These are phyloP conservation scores for Elsinoe necatrix DNA, from an alignment of 2,329 filamentous ascomycete genomes.

Conservation along the genomic window DNA sequence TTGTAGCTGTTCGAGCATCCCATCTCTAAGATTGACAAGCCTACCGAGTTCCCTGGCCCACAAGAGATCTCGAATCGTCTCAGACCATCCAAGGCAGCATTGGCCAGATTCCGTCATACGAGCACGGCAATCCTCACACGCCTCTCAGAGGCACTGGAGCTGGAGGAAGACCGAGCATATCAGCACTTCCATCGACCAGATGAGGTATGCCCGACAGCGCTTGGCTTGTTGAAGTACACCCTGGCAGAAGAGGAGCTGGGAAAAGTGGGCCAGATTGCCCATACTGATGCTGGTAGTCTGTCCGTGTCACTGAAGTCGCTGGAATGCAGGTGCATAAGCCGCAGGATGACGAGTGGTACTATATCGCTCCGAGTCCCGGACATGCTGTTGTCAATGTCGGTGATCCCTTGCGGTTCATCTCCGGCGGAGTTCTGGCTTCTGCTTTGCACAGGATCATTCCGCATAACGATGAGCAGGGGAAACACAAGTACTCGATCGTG, in stretches of 20 bases:
- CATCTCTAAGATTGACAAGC: neutral
- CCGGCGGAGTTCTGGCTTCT: conserved; percentile 19
- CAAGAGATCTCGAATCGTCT: neutral
- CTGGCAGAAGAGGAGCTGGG: conserved; percentile 37
- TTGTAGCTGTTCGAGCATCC: neutral
- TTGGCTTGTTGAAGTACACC: conserved; percentile 51
- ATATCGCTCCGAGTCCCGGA: conserved; percentile 24
- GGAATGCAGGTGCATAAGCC: conserved; percentile 27
- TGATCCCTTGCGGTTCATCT: conserved; percentile 25
- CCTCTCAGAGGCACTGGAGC: conserved; percentile 16
- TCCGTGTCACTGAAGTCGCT: conserved; percentile 35
- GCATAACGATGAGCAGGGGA: conserved; percentile 16
- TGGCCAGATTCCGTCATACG: conserved; percentile 5
- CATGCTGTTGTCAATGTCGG: conserved; percentile 32
- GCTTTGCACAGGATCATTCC: conserved; percentile 24
- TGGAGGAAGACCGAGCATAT: conserved; percentile 32
- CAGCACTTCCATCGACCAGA: conserved; percentile 47
- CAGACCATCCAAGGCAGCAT: neutral
- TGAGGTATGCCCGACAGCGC: conserved; percentile 41
- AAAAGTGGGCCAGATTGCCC: conserved; percentile 47
- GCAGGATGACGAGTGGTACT: conserved; percentile 40
- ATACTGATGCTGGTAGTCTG: conserved; percentile 49
- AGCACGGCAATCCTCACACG: conserved; percentile 17
- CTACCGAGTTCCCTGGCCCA: neutral
- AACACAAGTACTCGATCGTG: conserved; percentile 21